Conservation (phyloP, 2,329 filamentous ascomycete species). For the Dactylellina drechsleri region DNA sequence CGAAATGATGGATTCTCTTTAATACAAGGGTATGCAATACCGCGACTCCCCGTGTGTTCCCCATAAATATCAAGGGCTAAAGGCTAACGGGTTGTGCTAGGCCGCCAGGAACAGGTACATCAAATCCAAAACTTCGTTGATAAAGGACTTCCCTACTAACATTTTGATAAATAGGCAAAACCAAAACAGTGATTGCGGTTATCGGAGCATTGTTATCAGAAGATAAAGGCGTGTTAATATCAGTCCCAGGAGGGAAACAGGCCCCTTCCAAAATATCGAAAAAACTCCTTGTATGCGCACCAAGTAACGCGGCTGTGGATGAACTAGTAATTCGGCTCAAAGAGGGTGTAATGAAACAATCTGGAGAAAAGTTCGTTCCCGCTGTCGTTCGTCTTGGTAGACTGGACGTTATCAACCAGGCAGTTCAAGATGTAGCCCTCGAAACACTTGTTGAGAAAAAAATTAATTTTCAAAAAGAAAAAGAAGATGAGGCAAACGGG, state of each 20-base stretch:
- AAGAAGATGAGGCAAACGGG: slow-evolving; percentile 63
- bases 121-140: background rate
- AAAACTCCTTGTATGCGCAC: slow-evolving; percentile 95
- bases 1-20: slow-evolving; percentile 98
- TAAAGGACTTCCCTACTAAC: background rate
- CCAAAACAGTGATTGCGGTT: slow-evolving; percentile 96
- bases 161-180: slow-evolving; percentile 73
- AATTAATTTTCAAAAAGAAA: slow-evolving; percentile 68
- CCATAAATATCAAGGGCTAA: slow-evolving; percentile 47
- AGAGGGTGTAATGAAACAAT: slow-evolving; percentile 79
- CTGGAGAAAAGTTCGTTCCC: slow-evolving; percentile 77
- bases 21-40: slow-evolving; percentile 78
- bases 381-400: slow-evolving; percentile 90
- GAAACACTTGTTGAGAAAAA: slow-evolving; percentile 81
- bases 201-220: slow-evolving; percentile 79
- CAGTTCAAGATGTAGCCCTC: slow-evolving; percentile 88
- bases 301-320: slow-evolving; percentile 97
- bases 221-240: slow-evolving; percentile 59
- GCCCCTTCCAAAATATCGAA: slow-evolving; percentile 67
- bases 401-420: slow-evolving; percentile 89
- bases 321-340: slow-evolving; percentile 94
- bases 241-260: slow-evolving; percentile 59
- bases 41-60: background rate
- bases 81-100: slow-evolving; percentile 63
- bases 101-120: slow-evolving; percentile 78